A percentile compares a stretch with the other conserved stretches of the same genome.
Conservation (phyloP, 805 yeast species). For the Barnettozyma californica region DNA sequence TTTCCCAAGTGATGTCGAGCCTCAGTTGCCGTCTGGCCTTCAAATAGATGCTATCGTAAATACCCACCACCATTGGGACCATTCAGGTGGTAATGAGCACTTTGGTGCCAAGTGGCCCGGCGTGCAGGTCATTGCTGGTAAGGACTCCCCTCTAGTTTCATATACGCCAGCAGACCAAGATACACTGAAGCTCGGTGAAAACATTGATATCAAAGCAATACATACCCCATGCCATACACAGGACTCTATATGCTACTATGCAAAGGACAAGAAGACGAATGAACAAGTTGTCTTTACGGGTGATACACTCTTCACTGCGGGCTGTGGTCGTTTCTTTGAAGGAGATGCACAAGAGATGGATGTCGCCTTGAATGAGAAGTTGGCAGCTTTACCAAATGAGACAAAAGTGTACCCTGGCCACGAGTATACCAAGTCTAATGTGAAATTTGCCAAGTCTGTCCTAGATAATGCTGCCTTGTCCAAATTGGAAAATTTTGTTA, state of each 20-base stretch:
- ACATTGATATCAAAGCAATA: slow-evolving; percentile 65
- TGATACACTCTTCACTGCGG: slow-evolving; percentile 89
- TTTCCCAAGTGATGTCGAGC: slow-evolving; percentile 40
- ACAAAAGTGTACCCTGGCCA: slow-evolving; percentile 91
- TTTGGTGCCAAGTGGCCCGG: slow-evolving; percentile 32
- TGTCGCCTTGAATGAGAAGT: slow-evolving; percentile 49
- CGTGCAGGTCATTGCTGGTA: slow-evolving; percentile 77
- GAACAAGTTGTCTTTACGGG: slow-evolving; percentile 87
- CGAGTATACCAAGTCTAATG: slow-evolving; percentile 85
- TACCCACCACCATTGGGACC: slow-evolving; percentile 96
- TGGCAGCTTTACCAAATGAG: slow-evolving; percentile 59
- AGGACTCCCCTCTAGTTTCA: slow-evolving; percentile 68
- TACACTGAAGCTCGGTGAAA: slow-evolving; percentile 55
- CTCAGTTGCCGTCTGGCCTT: slow-evolving; percentile 30
- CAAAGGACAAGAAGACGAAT: slow-evolving; percentile 51
- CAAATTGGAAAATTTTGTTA: slow-evolving; percentile 45
- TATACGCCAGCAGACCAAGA: slow-evolving; percentile 65
- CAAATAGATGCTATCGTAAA: slow-evolving; percentile 76
- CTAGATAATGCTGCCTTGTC: slow-evolving; percentile 40
- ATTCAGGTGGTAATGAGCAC: slow-evolving; percentile 74
- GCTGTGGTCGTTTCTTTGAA: slow-evolving; percentile 96
- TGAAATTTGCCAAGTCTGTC: slow-evolving; percentile 67
- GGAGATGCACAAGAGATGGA: slow-evolving; percentile 84
- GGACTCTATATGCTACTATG: slow-evolving; percentile 88
- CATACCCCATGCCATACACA: slow-evolving; percentile 98